Evolutionary conservation across 2,329 filamentous ascomycete species (phyloP).

Genomic region (Dothistroma septosporum): DNA sequence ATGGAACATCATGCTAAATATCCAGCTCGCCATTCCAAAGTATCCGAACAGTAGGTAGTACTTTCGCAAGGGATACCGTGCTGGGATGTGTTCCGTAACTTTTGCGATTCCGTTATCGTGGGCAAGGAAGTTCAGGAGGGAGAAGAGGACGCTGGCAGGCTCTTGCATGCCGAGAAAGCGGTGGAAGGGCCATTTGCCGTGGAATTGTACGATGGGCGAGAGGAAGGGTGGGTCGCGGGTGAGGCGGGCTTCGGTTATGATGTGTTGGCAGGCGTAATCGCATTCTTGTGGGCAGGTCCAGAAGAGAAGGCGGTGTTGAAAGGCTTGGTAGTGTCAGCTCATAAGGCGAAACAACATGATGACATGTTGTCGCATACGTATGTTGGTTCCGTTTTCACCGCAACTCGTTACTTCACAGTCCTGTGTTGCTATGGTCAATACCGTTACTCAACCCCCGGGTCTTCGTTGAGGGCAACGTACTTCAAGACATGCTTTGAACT

Average conservation of each 20-base stretch:
- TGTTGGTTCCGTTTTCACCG: constrained; percentile 58
- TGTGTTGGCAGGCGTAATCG: constrained; percentile 96
- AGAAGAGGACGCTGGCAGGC: constrained; percentile 89
- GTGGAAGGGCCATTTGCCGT: constrained; percentile 97
- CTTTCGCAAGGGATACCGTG: constrained; percentile 67
- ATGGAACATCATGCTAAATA: constrained; percentile 87
- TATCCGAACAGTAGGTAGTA: constrained; percentile 80
- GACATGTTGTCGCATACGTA: constrained; percentile 57
- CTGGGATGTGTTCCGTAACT: constrained; percentile 66
- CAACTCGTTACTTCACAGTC: constrained; percentile 80
- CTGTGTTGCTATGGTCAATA: constrained; percentile 43
- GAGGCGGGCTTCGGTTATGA: constrained; percentile 71
- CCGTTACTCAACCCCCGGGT: not conserved
- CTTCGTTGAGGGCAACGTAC: constrained; percentile 47
- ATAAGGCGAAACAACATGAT: not conserved
- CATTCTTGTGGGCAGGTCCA: constrained; percentile 94
- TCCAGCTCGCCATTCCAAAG: constrained; percentile 78
- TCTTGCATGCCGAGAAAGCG: constrained; percentile 91
- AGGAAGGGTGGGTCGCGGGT: constrained; percentile 60
- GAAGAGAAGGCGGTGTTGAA: constrained; percentile 79
- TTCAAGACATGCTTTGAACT: constrained; percentile 82
- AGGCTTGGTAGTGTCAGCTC: constrained; percentile 51
- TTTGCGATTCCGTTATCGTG: constrained; percentile 73
- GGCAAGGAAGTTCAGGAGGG: constrained; percentile 81
- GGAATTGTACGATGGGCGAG: constrained; percentile 77